These are phyloP conservation scores for Beauveria sp. DNA, from an alignment of 2,329 filamentous ascomycete species.

Conservation along the genomic window DNA sequence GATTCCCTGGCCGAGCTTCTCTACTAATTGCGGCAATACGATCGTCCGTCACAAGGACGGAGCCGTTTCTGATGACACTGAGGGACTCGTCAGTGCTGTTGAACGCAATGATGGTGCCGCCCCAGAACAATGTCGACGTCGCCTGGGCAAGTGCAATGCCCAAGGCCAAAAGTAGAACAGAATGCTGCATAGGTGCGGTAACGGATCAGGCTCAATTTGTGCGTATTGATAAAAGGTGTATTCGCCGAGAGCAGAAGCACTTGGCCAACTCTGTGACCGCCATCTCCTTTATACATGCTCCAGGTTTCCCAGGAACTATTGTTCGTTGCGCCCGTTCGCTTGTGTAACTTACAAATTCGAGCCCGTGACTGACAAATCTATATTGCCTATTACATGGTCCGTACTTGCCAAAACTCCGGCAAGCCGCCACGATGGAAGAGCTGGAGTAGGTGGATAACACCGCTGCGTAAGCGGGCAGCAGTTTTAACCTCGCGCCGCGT, in stretches of 20 bases:
- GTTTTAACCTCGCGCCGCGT: too few relatives aligned
- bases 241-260: too few relatives aligned
- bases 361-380: neutral
- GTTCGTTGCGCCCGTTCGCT: neutral
- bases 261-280: neutral
- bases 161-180: neutral
- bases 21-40: neutral
- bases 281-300: neutral
- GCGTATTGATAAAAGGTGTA: too few relatives aligned
- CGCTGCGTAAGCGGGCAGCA: too few relatives aligned
- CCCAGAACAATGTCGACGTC: slow-evolving; percentile 19
- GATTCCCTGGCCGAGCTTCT: neutral
- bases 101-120: slow-evolving; percentile 35
- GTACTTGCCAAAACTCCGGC: too few relatives aligned
- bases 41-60: slow-evolving; percentile 26
- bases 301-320: too few relatives aligned
- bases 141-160: neutral
- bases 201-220: neutral
- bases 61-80: slow-evolving; percentile 31
- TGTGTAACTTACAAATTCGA: neutral
- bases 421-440: too few relatives aligned
- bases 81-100: slow-evolving; percentile 25
- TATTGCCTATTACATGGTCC: too few relatives aligned
- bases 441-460: too few relatives aligned
- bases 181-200: neutral